Base-by-base conservation (phyloP, 1,139 yeast species). In the Zygoascus sp. region DNA sequence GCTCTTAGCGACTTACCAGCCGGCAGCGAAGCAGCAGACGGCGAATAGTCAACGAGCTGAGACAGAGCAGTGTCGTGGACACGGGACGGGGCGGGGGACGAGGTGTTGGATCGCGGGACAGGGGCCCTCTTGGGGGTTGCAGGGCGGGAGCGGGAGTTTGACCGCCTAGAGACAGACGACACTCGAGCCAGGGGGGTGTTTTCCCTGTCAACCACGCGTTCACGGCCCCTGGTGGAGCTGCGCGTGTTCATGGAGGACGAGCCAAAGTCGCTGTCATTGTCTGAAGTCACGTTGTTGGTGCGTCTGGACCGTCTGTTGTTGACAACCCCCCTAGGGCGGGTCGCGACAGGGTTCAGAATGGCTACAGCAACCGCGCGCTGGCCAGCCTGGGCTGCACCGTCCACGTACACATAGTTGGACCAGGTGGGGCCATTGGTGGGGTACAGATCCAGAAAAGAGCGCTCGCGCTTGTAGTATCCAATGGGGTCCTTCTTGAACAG, bases 1-100 rank as follows among this genome's bases (percentile, higher is more conserved):
- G 95, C 86, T 61, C 83, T 83, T 58, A 92, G 74, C 56, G 89
- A 79, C 66, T 83, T 81, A 58, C 80, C 81, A 19, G 76, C 70
- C 27, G 95, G 89, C 51, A 92, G 72, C 0, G 85, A 74, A 1
- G 73, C 62, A 20, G 72, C 49, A 0, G 86, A 69, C 5, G 97
- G 97, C 6, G 92, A 80, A 64, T 76, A 90, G 66, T 92, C 97
- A n/a, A 65, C 67, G 37, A 70, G 51, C 50, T 66, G 63, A 69
- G 79, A 55, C 40, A 54, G 45, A 34, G 58, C 60, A 41, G 66
- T 56, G 49, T 70, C 74, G 50, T 70, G 74, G 39, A 70, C 72
- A 22, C 53, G 50, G 11, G 53, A 47, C 7, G 52, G 52, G 4
- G 54, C 54, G 9, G 54, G 52, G 5, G 53, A 47, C 17, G 52